Base-by-base conservation (phyloP, 306 rosid genomes). In the Medicago ruthenica region DNA sequence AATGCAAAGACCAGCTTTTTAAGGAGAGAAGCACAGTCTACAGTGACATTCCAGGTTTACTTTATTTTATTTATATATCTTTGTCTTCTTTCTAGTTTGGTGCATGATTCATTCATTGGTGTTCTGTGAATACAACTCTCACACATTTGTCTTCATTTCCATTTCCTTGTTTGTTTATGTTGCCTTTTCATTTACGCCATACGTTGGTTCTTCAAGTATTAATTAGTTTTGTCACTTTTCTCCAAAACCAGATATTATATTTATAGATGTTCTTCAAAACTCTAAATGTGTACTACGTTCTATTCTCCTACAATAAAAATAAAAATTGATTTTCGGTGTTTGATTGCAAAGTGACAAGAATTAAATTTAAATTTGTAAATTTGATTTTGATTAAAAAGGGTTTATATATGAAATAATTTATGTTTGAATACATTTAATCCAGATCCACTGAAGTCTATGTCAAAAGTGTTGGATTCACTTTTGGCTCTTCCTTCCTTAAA, bases 31-130 rank as follows among this genome's bases (percentile, higher is more conserved):
- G 2, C 85, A 4, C 57, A 81, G 22, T 83, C 91, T 10, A 74
- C 91, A 17, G 92, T 89, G 44, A 81, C 70, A 24, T 92, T 95
- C 81, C 91, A 92, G 99, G 99, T 84, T 68, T 77, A 51, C 47
- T 71, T 37, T 45, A 45, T 54, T 58, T 58, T 21, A 3, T 22
- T 9, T 51, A n/a, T n/a, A 40, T 40, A 12, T 15, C 3, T 50
- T 50, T 50, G 55, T 50, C 18, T 50, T 50, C 9, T 15, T 50
- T 50, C 63, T 45, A 74, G 15, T 54, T 80, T 62, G 17, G 34
- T 54, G 36, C 13, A 15, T 48, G 18, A 15, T 57, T 10, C 7
- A 57, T 10, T 57, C 36, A 57, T 7, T 21, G 36, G 62, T 58
- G 48, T 54, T 51, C 59, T 41, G 9, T 72, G 63, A 27, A 62